Conservation (phyloP, 1,284 basidiomycete genomes). For the Cyathus pygmaeus region DNA sequence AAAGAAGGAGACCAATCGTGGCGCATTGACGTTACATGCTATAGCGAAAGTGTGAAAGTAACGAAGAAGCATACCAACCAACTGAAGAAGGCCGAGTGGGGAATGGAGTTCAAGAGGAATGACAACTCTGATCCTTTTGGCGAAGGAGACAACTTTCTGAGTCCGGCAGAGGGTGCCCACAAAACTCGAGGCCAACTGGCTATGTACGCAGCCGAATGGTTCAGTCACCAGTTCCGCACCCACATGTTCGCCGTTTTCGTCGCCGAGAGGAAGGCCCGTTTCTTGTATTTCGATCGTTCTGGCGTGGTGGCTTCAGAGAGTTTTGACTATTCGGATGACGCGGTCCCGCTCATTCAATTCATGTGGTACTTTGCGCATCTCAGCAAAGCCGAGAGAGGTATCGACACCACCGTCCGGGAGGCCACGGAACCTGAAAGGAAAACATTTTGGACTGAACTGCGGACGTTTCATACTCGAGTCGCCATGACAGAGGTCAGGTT, state of each 20-base stretch:
- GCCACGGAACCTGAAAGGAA: constrained; percentile 4
- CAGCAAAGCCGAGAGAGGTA: constrained; percentile 9
- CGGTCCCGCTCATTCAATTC: constrained; percentile 24
- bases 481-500: background rate
- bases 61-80: background rate
- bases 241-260: constrained; percentile 37
- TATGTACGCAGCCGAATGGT: constrained; percentile 13
- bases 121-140: background rate
- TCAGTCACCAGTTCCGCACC: constrained; percentile 22
- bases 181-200: constrained; percentile 22
- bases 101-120: background rate
- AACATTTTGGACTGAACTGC: background rate
- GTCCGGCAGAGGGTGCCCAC: background rate
- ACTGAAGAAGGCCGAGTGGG: background rate
- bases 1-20: background rate
- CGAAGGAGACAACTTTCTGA: background rate
- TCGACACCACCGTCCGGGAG: constrained; percentile 19
- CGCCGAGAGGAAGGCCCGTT: constrained; percentile 21
- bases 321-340: constrained; percentile 29
- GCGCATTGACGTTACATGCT: background rate
- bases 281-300: constrained; percentile 40
- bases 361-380: constrained; percentile 24
- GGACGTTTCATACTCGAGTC: background rate
- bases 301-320: constrained; percentile 33
- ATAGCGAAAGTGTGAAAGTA: background rate